phyloP scores from a whole-genome alignment of 352 stramenopile species.

The Globisporangium alternatum region DNA sequence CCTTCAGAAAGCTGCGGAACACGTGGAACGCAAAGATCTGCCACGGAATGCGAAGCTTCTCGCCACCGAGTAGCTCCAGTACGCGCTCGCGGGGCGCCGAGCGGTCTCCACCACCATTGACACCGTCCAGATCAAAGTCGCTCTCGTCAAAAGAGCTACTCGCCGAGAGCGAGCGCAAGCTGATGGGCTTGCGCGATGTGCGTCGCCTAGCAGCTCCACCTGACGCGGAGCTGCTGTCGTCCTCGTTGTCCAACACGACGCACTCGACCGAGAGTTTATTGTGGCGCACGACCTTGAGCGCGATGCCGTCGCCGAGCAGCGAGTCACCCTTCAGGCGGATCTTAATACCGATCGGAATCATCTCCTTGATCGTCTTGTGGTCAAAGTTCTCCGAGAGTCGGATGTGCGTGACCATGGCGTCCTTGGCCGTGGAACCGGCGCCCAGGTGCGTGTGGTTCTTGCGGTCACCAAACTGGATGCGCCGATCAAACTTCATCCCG shows the following conservation, averaged over 20 bases:
- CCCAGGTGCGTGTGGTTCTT: conserved; percentile 30
- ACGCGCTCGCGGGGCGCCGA: conserved; percentile 42
- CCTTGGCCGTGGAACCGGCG: conserved; percentile 28
- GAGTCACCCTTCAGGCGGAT: conserved; percentile 77
- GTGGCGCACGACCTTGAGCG: conserved; percentile 79
- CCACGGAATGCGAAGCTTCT: conserved; percentile 80
- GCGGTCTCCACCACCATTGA: conserved; percentile 5
- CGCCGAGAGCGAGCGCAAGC: conserved; percentile 33
- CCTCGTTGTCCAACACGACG: conserved; percentile 63
- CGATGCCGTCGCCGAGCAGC: conserved; percentile 67
- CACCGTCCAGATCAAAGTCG: conserved; percentile 21
- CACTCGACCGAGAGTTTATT: conserved; percentile 86
- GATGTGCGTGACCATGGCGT: conserved; percentile 70
- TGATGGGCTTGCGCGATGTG: conserved; percentile 2
- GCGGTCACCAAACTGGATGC: conserved; percentile 71
- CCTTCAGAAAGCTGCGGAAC: conserved; percentile 61
- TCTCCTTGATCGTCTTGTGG: conserved; percentile 89
- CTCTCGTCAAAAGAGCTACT: conserved; percentile 40
- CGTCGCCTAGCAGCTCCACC: background rate
- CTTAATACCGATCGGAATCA: conserved; percentile 85
- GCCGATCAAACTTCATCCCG: conserved; percentile 85
- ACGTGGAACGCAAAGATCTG: conserved; percentile 74
- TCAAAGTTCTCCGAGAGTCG: conserved; percentile 87
- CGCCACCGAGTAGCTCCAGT: conserved; percentile 77
- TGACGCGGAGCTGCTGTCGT: conserved; percentile 8